Base-by-base conservation (phyloP, 2,329 filamentous ascomycete genomes). In the Pseudocercospora crystallina region DNA sequence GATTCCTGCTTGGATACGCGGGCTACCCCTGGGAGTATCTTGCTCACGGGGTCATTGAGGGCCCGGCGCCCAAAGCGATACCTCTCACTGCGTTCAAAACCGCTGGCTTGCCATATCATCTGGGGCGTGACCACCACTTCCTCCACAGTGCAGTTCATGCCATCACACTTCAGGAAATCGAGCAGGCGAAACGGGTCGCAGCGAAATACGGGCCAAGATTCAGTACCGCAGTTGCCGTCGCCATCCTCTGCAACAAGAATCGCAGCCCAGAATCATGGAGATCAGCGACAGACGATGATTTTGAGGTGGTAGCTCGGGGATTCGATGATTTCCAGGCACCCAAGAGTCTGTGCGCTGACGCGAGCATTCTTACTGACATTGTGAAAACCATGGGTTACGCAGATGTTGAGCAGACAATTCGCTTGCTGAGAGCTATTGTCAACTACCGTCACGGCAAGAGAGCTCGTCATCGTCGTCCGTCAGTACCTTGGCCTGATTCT, bases 361-460 rank as follows among this genome's bases (percentile, higher is more conserved):
- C 34, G 4, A 42, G 29, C 8, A 42, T 51, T 4, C 11, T 47
- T 35, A 43, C 31, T 26, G 43, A 47, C 14, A 32, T 51, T 10
- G 49, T 51, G 2, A 37, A 47, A 12, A 47, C 43, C 2, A 34
- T 12, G 8, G 30, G n/a, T 9, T 52, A 35, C 10, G 13, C 29
- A 7, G 29, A 47, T 15, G 32, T 47, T 13, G 43, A 47, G 39
- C 49, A 47, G 35, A 52, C 47, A 44, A 47, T 52, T 14, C 36
- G 43, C 14, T 35, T 52, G 49, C 17, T 52, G 33, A 36, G 49
- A 35, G 49, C 38, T 8, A 26, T 52, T 12, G 38, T 52, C 2
- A 30, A 52, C 20, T 43, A 20, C 20, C 15, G 49, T 12, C 49
- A 47, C 13, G 43, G 39, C 7, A 47, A 45, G 15, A 42, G 48